Conservation (phyloP, 306 rosid species). For the Vicia villosa region DNA sequence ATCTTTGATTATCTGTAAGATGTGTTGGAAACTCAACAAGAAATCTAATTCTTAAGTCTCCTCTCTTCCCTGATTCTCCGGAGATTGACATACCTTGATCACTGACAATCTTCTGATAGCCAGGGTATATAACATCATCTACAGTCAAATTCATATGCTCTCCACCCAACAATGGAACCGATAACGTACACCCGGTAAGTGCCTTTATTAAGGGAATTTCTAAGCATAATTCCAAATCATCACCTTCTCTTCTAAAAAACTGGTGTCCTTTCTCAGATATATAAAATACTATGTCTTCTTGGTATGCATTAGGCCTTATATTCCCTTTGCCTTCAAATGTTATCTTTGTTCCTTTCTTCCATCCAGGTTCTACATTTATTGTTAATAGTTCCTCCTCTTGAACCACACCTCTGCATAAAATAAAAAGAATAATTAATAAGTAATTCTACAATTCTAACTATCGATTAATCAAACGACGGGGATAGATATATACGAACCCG, state of each 20-base stretch:
- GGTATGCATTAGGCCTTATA: slow-evolving; percentile 45
- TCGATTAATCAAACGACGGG: background rate
- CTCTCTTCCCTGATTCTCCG: slow-evolving; percentile 55
- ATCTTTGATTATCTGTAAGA: slow-evolving; percentile 58
- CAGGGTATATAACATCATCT: slow-evolving; percentile 60
- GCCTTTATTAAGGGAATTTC: slow-evolving; percentile 70
- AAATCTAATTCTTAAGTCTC: slow-evolving; percentile 61
- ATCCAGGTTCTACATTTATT: slow-evolving; percentile 80
- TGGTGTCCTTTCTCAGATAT: slow-evolving; percentile 65
- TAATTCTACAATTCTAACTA: background rate
- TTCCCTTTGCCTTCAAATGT: slow-evolving; percentile 81
- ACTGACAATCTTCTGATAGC: slow-evolving; percentile 52
- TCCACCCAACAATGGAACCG: slow-evolving; percentile 73
- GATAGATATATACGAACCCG: slow-evolving; percentile 54
- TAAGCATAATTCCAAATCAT: slow-evolving; percentile 63
- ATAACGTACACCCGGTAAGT: slow-evolving; percentile 61
- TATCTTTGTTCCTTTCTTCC: slow-evolving; percentile 84
- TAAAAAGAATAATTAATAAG: background rate
- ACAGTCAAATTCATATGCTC: slow-evolving; percentile 48
- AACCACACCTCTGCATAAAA: slow-evolving; percentile 45
- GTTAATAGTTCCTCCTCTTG: slow-evolving; percentile 67
- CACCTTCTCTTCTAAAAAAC: slow-evolving; percentile 68
- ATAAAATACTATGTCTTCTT: slow-evolving; percentile 58
- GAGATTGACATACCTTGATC: slow-evolving; percentile 76
- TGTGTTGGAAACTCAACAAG: slow-evolving; percentile 64